Evolutionary conservation across 768 basidiomycete genomes (phyloP), one percentile per base, ranked within the genome.

Genomic region (Podaxis mareebaensis): DNA sequence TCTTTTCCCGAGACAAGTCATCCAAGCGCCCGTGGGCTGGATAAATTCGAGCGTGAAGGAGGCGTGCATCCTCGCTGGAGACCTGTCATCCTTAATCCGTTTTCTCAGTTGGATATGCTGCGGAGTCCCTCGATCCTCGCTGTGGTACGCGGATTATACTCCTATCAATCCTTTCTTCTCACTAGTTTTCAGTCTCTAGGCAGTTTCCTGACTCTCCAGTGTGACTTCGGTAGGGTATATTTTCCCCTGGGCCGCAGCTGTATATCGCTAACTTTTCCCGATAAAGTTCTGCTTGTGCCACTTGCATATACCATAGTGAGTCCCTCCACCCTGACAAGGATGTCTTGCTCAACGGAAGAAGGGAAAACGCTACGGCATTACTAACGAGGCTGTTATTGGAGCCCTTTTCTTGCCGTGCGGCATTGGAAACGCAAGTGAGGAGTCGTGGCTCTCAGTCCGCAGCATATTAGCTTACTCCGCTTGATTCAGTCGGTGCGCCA

Each of bases 1-100:
- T 80, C 78, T 58, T 80, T 90, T 26, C 89, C 89, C 0, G 90
- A 91, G 68, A 91, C 89, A 0, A 83, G 81, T 53, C 85, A 88
- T 66, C 89, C 89, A 1, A 81, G 84, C 3, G 68, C 79, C 1
- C 75, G 81, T 39, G 85, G 87, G 0, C 73, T 87, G 0, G 87
- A 88, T 56, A 84, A 84, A 64, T 51, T 73, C 17, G 62, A 54
- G 4, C 53, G 71, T 36, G 61, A 62, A 53, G 51, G 68, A 3
- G 67, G 67, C 2, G 69, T 65, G 4, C 74, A 65, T 24, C 61
- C 49, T 26, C 46, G 40, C 42, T 67, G 66, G 65, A 63, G 64
- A 30, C 72, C 77, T 51, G 73, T 83, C 3, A 81, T 80, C 69
- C 62, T 89, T 24, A 89, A 89, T 69, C 87, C 88, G 0, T 77